Evolutionary conservation across 2,329 filamentous ascomycete species (phyloP), one percentile per base, ranked within the genome.

Genomic region (Cercospora berteroae): DNA sequence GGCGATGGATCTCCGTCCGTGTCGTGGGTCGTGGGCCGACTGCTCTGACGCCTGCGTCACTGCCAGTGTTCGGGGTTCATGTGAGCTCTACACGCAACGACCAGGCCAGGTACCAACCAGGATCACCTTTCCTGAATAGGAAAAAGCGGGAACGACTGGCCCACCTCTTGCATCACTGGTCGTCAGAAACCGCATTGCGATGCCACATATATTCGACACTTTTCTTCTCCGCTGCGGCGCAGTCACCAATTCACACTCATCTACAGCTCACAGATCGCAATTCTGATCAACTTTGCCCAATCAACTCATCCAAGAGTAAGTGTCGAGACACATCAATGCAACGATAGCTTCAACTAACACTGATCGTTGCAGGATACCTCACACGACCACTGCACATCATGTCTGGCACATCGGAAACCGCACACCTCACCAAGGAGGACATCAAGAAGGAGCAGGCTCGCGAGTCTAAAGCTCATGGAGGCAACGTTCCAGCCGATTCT

Each of bases 371-470:
- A 48, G 13, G n/a, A 63, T 42, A 29, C n/a, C 56, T n/a, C 58
- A 16, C 23, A 62, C 63, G 23, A 62, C 48, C 42, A 63, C 20
- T 33, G 66, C 50, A 31, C 64, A 76, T n/a, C 66, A 77, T 77
- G 75, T 74, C 75, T 65, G 74, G 74, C 39, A 74, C 73, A 58
- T 76, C 81, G 12, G 58, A 78, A 63, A 83, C 82, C 65, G 84
- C 80, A 77, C 80, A 84, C 79, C 76, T 79, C 55, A 85, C 83
- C 68, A 78, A 78, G 68, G 80, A 85, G 74, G 81, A 85, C 71
- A 68, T 84, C 69, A 81, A 81, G 74, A 84, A 84, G 76, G 67
- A 77, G 4, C 81, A 85, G 73, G 80, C 81, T 67, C 77, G 78
- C 62, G 73, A 79, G 56, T 77, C 80, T 42, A 76, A 77, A 25